Evolutionary conservation across 2,329 filamentous ascomycete species (phyloP).

Genomic region (Colletotrichum sp.): DNA sequence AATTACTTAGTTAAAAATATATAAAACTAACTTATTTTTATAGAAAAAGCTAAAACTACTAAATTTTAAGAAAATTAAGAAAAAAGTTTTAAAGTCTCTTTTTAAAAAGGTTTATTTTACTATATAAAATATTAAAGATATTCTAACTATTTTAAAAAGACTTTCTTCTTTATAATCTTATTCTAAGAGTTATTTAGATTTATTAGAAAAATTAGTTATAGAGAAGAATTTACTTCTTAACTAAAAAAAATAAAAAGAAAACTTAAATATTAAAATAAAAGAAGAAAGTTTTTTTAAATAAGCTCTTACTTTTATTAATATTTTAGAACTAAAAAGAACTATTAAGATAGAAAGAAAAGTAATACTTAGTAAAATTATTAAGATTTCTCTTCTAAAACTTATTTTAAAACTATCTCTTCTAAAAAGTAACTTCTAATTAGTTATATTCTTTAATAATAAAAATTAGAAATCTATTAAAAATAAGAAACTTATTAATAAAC

Average conservation of each 20-base stretch:
- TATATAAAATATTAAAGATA: background rate
- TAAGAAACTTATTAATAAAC: background rate
- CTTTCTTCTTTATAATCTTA: background rate
- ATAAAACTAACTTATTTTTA: background rate
- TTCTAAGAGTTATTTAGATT: background rate
- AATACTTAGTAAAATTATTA: background rate
- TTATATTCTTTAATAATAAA: background rate
- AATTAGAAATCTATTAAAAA: background rate
- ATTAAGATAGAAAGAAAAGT: background rate
- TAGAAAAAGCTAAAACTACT: background rate
- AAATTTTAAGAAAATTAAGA: background rate
- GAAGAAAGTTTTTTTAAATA: background rate
- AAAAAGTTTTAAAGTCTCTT: accelerated
- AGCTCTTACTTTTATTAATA: background rate
- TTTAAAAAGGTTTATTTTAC: background rate
- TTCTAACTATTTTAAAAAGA: background rate
- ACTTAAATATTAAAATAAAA: background rate
- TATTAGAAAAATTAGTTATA: background rate
- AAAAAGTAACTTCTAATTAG: background rate
- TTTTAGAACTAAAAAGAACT: background rate
- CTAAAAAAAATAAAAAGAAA: background rate
- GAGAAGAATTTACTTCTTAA: background rate
- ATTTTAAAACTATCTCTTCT: background rate
- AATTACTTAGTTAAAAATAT: background rate
- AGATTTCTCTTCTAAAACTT: background rate